Conservation (phyloP, 2,329 filamentous ascomycete genomes). For the Elsinoe necatrix region DNA sequence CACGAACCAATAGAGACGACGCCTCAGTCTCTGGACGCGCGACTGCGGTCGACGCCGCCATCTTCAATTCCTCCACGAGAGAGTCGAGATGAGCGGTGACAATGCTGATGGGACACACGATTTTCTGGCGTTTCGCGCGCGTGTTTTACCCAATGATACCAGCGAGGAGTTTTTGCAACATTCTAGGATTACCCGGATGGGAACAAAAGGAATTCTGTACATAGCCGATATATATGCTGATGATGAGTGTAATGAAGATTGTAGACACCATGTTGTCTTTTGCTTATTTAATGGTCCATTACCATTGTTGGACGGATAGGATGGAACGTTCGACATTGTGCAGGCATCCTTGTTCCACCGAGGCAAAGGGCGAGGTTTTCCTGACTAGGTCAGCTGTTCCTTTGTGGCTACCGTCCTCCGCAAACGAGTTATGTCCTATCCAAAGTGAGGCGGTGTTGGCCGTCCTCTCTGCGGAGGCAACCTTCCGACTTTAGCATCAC, state of each 20-base stretch:
- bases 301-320: no score
- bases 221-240: conserved; percentile 9
- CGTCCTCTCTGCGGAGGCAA: background rate
- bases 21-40: background rate
- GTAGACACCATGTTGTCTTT: background rate
- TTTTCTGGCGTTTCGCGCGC: background rate
- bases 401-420: background rate
- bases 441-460: background rate
- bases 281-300: background rate
- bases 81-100: background rate
- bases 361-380: background rate
- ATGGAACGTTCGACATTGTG: no score
- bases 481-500: conserved; percentile 1
- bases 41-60: background rate
- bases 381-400: background rate
- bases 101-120: background rate
- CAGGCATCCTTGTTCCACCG: background rate
- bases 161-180: conserved; percentile 8
- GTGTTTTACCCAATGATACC: background rate
- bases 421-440: background rate
- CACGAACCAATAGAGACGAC: background rate
- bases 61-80: background rate
- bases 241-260: conserved; percentile 4
- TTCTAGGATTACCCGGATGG: conserved; percentile 7
- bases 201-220: conserved; percentile 9